A percentile compares a stretch with the other conserved stretches of the same genome.
phyloP scores from a whole-genome alignment of 108 stramenopile species.

The Fistulifera solaris region DNA sequence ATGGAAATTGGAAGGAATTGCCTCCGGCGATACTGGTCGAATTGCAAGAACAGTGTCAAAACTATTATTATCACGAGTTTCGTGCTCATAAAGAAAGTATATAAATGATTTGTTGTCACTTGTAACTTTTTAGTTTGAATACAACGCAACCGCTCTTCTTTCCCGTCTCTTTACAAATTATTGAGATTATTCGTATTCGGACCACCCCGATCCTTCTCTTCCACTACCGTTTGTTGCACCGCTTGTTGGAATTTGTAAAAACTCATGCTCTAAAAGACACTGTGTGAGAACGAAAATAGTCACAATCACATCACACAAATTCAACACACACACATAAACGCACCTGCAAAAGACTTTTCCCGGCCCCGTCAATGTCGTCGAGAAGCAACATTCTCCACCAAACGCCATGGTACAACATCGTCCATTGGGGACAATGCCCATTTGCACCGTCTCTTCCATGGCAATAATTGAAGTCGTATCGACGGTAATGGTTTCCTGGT shows the following conservation, averaged over 20 bases:
- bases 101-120: neutral
- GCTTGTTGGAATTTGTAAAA: conserved; percentile 22
- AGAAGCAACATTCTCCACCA: conserved; percentile 78
- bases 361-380: conserved; percentile 79
- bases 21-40: too few relatives aligned
- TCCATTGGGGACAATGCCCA: conserved; percentile 54
- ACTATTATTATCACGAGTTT: too few relatives aligned
- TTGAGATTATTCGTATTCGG: too few relatives aligned
- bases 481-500: conserved; percentile 54
- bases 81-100: too few relatives aligned
- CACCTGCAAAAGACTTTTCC: conserved; percentile 71
- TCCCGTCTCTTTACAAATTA: too few relatives aligned
- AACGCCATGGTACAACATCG: conserved; percentile 68
- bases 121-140: too few relatives aligned
- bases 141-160: too few relatives aligned
- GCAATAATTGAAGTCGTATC: conserved; percentile 59
- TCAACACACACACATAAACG: conserved; percentile 9
- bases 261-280: conserved; percentile 10
- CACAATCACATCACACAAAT: conserved; percentile 1
- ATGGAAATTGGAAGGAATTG: too few relatives aligned
- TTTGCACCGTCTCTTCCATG: conserved; percentile 42
- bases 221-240: conserved; percentile 16
- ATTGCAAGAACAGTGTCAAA: too few relatives aligned
- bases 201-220: conserved; percentile 13
- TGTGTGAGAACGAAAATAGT: conserved; percentile 10